phyloP scores from a whole-genome alignment of 495 filamentous ascomycete genomes.

The Bacidia gigantensis region DNA sequence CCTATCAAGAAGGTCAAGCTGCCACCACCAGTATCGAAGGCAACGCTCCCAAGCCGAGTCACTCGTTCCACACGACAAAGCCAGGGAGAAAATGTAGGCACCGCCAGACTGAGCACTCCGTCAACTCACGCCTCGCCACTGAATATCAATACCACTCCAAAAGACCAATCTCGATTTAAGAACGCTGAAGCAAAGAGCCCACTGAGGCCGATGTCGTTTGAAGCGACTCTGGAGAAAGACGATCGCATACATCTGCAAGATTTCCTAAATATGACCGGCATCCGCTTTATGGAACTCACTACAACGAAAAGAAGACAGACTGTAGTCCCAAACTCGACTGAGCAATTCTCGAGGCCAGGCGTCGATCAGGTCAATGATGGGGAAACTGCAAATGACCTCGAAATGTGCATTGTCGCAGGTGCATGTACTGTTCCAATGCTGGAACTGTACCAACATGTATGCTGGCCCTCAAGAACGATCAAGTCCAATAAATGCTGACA shows the following conservation, averaged over 20 bases:
- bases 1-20: conserved; percentile 64
- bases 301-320: conserved; percentile 77
- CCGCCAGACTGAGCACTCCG: conserved; percentile 26
- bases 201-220: conserved; percentile 31
- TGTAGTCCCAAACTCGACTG: conserved; percentile 40
- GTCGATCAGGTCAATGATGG: conserved; percentile 29
- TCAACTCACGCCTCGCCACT: conserved; percentile 31
- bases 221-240: conserved; percentile 27
- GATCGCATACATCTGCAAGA: conserved; percentile 77
- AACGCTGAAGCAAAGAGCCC: conserved; percentile 29
- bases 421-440: conserved; percentile 86
- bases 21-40: conserved; percentile 49
- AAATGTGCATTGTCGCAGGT: conserved; percentile 72
- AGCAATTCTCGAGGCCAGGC: conserved; percentile 27
- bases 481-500: not conserved
- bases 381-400: conserved; percentile 34
- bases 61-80: conserved; percentile 32
- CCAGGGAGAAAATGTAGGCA: conserved; percentile 15
- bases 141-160: conserved; percentile 34
- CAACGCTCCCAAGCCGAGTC: conserved; percentile 45
- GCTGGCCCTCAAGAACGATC: conserved; percentile 16
- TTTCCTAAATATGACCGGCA: conserved; percentile 87
- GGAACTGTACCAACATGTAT: conserved; percentile 84
- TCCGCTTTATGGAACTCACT: conserved; percentile 90
- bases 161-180: conserved; percentile 35